Evolutionary conservation across 768 basidiomycete species (phyloP), one percentile per base, ranked within the genome.

Genomic region (Suillus placidus): DNA sequence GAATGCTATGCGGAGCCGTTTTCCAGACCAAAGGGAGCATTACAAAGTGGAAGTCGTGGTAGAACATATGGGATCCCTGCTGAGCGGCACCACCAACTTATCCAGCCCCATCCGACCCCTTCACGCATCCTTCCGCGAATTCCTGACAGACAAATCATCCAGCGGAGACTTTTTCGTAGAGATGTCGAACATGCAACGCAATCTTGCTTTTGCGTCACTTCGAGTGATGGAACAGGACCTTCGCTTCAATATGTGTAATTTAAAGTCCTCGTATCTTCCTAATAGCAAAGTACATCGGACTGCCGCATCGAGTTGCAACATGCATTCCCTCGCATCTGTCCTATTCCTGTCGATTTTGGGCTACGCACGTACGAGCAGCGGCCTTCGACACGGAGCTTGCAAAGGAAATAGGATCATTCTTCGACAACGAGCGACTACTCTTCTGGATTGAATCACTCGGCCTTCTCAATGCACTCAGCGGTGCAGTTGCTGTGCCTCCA

Each of bases 241-340:
- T 34, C 64, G 67, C 58, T 80, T 81, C 70, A 79, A 80, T 60
- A 78, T 81, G 18, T 77, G 74, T 65, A 37, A 74, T 5, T 62
- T 81, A 14, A 65, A 71, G 38, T 74, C 71, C 13, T 80, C 79
- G 4, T 71, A 75, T 56, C 30, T 70, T 10, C 66, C 43, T 12
- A 78, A 81, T 63, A 52, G 52, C 23, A 70, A 79, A n/a, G 62
- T n/a, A 78, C 18, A 45, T 16, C 12, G 51, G 37, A 10, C 32
- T 52, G 43, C 30, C 30, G 16, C 30, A 34, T 30, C 60, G 63
- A 6, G 18, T 67, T 1, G 16, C 57, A 20, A 38, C 18, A 18
- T 55, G 43, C 37, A 67, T 67, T 14, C 23, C 68, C 2, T 20
- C 18, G 6, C 42, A 60, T 57, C 60, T 69, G 6, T 62, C 56